phyloP scores from a whole-genome alignment of 805 yeast genomes.

The Suhomyces emberorum region DNA sequence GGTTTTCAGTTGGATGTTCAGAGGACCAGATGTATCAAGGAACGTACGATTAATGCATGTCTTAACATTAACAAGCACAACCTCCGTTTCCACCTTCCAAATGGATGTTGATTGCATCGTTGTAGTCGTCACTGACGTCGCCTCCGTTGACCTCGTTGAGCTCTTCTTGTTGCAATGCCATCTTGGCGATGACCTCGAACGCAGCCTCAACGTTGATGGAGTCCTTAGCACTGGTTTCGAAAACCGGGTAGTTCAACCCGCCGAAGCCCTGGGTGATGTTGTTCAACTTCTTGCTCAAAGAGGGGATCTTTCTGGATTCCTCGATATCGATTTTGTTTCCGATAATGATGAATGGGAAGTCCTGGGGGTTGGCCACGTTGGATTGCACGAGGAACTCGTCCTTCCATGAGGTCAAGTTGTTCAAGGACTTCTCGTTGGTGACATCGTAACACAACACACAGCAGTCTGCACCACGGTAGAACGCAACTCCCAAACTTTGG shows the following conservation, averaged over 20 bases:
- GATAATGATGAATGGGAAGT: slow-evolving; percentile 90
- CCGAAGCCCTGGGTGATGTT: slow-evolving; percentile 49
- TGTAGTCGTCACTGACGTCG: slow-evolving; percentile 71
- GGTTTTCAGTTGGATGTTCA: too few relatives aligned
- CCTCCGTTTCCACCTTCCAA: slow-evolving; percentile 76
- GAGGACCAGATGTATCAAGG: too few relatives aligned
- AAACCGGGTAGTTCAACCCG: slow-evolving; percentile 72
- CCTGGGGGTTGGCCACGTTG: slow-evolving; percentile 88
- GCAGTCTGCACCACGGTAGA: slow-evolving; percentile 97
- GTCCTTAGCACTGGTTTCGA: slow-evolving; percentile 97
- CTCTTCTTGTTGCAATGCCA: slow-evolving; percentile 93
- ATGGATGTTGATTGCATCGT: slow-evolving; percentile 94
- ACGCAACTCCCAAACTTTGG: slow-evolving; percentile 95
- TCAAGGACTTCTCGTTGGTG: slow-evolving; percentile 90
- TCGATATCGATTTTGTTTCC: slow-evolving; percentile 96
- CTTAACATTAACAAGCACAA: slow-evolving; percentile 62
- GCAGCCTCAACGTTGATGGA: slow-evolving; percentile 94
- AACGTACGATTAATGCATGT: slow-evolving; percentile 21
- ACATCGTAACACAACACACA: slow-evolving; percentile 96
- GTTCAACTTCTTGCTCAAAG: slow-evolving; percentile 49
- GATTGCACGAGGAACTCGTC: slow-evolving; percentile 95
- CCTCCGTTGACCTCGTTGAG: slow-evolving; percentile 74
- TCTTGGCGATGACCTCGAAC: slow-evolving; percentile 91
- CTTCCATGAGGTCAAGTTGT: slow-evolving; percentile 85
- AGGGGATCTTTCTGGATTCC: slow-evolving; percentile 76